A percentile compares a stretch with the other conserved stretches of the same genome.
Evolutionary conservation across 768 basidiomycete species (phyloP).

Genomic region (Agaricus blazei): DNA sequence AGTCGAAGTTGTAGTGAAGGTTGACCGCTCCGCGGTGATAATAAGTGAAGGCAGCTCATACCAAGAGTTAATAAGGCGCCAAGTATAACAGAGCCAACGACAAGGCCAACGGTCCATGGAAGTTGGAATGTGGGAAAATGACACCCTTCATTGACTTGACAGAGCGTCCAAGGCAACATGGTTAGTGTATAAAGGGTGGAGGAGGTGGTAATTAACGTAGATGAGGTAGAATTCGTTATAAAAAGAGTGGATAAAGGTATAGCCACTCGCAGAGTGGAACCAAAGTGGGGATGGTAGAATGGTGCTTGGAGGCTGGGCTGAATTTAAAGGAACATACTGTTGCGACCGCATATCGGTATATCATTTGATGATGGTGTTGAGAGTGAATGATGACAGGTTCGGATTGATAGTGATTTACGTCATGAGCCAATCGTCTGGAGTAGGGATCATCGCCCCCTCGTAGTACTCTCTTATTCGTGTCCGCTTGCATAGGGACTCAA

Average conservation of each 20-base stretch:
- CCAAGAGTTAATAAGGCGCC: neutral
- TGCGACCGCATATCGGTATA: neutral
- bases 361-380: neutral
- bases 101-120: slow-evolving; percentile 1
- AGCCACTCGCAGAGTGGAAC: neutral
- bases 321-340: too few relatives aligned
- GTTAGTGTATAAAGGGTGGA: neutral
- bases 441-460: too few relatives aligned
- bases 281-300: neutral
- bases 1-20: neutral
- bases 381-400: too few relatives aligned
- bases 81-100: neutral
- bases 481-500: too few relatives aligned
- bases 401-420: too few relatives aligned
- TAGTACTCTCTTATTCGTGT: too few relatives aligned
- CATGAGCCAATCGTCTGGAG: too few relatives aligned
- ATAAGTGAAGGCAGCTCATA: neutral
- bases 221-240: neutral
- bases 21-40: neutral
- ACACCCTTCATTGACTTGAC: neutral
- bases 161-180: neutral
- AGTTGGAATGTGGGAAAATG: neutral
- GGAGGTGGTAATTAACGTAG: neutral
- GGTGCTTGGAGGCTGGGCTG: too few relatives aligned
- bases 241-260: neutral